These are phyloP conservation scores for Fennellomyces sp. DNA, from an alignment of 371 early-diverging fungal species.

Conservation along the genomic window DNA sequence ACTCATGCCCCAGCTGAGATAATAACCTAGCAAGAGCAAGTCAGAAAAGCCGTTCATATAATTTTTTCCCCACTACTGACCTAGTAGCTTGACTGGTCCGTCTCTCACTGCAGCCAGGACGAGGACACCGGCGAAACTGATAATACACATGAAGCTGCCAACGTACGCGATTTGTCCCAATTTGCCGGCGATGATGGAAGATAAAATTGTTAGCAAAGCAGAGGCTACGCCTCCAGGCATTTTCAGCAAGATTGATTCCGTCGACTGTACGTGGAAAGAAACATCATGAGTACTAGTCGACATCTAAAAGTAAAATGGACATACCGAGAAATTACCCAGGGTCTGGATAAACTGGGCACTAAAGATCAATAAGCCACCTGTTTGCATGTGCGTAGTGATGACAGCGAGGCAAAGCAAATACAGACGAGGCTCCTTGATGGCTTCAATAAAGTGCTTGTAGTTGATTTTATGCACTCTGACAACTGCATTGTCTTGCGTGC, in stretches of 20 bases:
- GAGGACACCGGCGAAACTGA: constrained; percentile 26
- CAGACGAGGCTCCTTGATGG: constrained; percentile 33
- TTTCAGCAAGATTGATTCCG: constrained; percentile 35
- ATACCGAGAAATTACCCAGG: constrained; percentile 40
- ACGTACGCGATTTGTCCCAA: constrained; percentile 17
- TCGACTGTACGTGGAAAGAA: constrained; percentile 49
- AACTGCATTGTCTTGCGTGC: constrained; percentile 37
- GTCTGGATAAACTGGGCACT: constrained; percentile 32
- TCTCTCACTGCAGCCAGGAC: constrained; percentile 24
- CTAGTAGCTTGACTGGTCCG: constrained; percentile 26
- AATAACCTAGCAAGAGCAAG: constrained; percentile 36
- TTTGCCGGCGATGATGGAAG: constrained; percentile 17
- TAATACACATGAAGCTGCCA: constrained; percentile 12
- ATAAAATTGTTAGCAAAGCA: constrained; percentile 14
- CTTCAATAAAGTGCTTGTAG: constrained; percentile 29
- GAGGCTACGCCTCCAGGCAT: constrained; percentile 24
- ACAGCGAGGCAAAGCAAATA: constrained; percentile 24
- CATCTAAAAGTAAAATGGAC: too few species aligned
- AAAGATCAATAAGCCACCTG: constrained; percentile 37
- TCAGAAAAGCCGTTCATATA: too few species aligned
- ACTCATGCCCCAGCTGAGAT: constrained; percentile 25
- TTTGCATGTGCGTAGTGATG: constrained; percentile 25
- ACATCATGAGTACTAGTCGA: too few species aligned
- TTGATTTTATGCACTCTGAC: constrained; percentile 25
- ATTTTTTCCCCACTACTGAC: too few species aligned